Evolutionary conservation across 257 asterid genomes (phyloP).

Genomic region (Plantago elongata): DNA sequence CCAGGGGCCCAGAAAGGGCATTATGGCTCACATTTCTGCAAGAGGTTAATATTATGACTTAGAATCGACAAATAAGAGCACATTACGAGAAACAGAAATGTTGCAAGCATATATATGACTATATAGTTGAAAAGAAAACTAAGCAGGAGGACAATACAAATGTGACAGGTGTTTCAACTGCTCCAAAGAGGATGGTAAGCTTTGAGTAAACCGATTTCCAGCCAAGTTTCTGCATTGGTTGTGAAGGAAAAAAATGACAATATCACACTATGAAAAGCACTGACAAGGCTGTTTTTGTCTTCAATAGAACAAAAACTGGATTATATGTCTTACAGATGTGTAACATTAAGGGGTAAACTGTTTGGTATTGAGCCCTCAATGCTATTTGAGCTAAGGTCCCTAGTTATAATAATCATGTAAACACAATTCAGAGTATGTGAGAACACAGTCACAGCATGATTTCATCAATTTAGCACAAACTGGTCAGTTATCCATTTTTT

Average conservation of each 20-base stretch:
- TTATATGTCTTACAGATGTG: constrained; percentile 54
- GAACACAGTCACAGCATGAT: neutral
- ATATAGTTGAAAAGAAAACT: constrained; percentile 4
- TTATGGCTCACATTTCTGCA: constrained; percentile 87
- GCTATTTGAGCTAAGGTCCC: constrained; percentile 79
- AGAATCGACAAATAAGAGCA: constrained; percentile 13
- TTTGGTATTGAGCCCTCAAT: constrained; percentile 62
- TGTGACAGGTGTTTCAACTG: constrained; percentile 61
- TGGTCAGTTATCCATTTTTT: neutral
- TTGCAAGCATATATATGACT: neutral
- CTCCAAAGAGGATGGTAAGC: constrained; percentile 60
- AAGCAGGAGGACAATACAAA: constrained; percentile 42
- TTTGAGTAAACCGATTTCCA: constrained; percentile 50
- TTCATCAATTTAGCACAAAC: constrained; percentile 6
- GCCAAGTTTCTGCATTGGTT: constrained; percentile 65
- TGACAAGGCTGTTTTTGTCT: constrained; percentile 2
- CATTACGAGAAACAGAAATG: neutral
- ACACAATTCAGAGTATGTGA: constrained; percentile 11
- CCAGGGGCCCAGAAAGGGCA: constrained; percentile 58
- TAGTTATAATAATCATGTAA: constrained; percentile 24
- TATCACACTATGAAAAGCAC: constrained; percentile 2
- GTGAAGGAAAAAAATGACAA: neutral
- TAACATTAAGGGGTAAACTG: constrained; percentile 62
- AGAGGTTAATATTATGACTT: constrained; percentile 4
- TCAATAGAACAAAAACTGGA: constrained; percentile 11